Conservation (phyloP, 345 rosid genomes). For the Durio zibethinus region DNA sequence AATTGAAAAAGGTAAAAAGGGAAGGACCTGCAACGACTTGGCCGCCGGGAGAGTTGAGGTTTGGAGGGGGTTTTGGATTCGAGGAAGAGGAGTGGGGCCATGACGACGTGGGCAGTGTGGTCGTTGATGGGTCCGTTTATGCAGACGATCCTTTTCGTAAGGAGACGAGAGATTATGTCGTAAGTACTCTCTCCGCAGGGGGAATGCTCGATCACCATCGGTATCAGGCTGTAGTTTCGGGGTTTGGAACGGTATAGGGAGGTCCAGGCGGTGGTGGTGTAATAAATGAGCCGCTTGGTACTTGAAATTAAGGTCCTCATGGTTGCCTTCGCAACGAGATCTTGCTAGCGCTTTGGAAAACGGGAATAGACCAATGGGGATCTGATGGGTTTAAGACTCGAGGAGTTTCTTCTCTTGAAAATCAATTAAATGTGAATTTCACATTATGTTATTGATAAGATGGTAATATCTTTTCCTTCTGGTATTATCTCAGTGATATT, state of each 20-base stretch:
- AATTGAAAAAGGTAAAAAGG: not conserved
- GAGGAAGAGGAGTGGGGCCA: slow-evolving; percentile 96
- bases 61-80: slow-evolving; percentile 97
- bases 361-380: not conserved
- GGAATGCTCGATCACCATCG: slow-evolving; percentile 98
- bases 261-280: not conserved
- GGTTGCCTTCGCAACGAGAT: slow-evolving; percentile 1
- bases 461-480: too few relatives aligned
- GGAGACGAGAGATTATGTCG: slow-evolving; percentile 90
- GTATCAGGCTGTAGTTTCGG: slow-evolving; percentile 67
- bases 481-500: too few relatives aligned
- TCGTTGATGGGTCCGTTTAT: slow-evolving; percentile 91
- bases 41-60: slow-evolving; percentile 98
- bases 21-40: slow-evolving; percentile 85
- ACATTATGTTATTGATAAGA: not conserved
- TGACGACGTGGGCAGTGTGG: slow-evolving; percentile 90
- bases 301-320: slow-evolving; percentile 15
- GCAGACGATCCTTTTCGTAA: slow-evolving; percentile 90
- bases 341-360: not conserved
- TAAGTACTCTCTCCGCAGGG: slow-evolving; percentile 98
- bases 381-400: not conserved
- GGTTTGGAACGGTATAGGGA: not conserved
- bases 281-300: slow-evolving; percentile 10
- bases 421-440: too few relatives aligned
- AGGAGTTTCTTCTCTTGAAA: too few relatives aligned